Percentiles rank a stretch among this genome's conserved stretches.
phyloP scores from a whole-genome alignment of 805 yeast species.

The Ascoidea rubescens region DNA sequence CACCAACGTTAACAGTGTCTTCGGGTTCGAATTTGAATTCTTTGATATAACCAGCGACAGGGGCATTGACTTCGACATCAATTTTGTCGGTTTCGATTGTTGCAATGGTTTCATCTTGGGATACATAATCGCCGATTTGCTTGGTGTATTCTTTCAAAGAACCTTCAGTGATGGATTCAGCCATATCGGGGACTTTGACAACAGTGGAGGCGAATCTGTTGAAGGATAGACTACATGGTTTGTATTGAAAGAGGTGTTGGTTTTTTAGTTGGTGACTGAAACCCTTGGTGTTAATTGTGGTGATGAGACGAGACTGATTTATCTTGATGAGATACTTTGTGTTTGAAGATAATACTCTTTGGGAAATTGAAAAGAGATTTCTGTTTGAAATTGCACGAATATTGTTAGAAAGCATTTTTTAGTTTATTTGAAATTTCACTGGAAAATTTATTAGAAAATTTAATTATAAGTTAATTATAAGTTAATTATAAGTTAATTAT shows the following conservation, averaged over 20 bases:
- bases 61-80: constrained; percentile 94
- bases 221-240: background rate
- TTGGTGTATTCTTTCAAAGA: constrained; percentile 61
- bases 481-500: no score
- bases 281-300: no score
- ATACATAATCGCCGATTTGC: constrained; percentile 78
- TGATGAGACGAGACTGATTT: no score
- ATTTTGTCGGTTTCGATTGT: constrained; percentile 98
- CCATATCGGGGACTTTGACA: constrained; percentile 96
- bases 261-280: no score
- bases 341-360: no score
- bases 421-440: no score
- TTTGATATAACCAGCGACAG: constrained; percentile 77
- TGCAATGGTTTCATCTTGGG: constrained; percentile 80
- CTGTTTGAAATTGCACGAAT: background rate
- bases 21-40: constrained; percentile 76
- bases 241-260: no score
- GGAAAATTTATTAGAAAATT: background rate
- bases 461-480: no score
- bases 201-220: constrained; percentile 24
- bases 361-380: no score
- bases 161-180: constrained; percentile 96
- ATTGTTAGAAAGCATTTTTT: background rate
- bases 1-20: constrained; percentile 93
- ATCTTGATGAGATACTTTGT: no score